Percentiles rank a stretch among this genome's conserved stretches.
phyloP scores from a whole-genome alignment of 345 rosid species.

The Ceriops zippeliana region DNA sequence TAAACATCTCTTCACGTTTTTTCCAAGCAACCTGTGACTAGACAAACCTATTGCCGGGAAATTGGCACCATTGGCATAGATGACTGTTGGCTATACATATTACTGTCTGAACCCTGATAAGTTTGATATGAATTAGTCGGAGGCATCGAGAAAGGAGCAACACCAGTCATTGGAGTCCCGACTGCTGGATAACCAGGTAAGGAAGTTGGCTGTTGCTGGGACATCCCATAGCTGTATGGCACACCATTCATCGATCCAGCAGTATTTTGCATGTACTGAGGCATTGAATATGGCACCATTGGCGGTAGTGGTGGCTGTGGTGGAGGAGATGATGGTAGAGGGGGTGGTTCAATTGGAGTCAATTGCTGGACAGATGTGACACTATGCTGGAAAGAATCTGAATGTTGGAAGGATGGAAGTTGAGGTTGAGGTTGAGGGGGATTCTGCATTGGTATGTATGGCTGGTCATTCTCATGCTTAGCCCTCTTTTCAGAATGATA shows the following conservation, averaged over 20 bases:
- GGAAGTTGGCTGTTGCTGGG: constrained; percentile 44
- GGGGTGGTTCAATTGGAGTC: constrained; percentile 40
- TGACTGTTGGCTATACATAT: constrained; percentile 53
- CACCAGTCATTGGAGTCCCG: constrained; percentile 39
- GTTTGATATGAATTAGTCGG: constrained; percentile 52
- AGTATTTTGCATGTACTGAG: constrained; percentile 50
- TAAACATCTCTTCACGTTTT: neutral
- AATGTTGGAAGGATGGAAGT: constrained; percentile 23
- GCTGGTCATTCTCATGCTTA: constrained; percentile 60
- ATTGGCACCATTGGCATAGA: constrained; percentile 60
- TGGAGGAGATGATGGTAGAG: constrained; percentile 57
- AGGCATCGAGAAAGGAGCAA: constrained; percentile 39
- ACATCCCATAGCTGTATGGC: constrained; percentile 50
- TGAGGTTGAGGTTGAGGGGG: constrained; percentile 26
- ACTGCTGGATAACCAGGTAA: constrained; percentile 39
- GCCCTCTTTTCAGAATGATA: constrained; percentile 66
- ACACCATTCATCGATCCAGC: constrained; percentile 44
- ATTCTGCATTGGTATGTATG: constrained; percentile 45
- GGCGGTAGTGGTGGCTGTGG: constrained; percentile 59
- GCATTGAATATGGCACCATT: constrained; percentile 47
- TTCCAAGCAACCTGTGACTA: neutral
- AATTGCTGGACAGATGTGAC: constrained; percentile 26
- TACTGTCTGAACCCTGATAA: constrained; percentile 67
- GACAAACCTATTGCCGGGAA: constrained; percentile 51
- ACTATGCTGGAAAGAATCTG: constrained; percentile 33